A percentile compares a stretch with the other conserved stretches of the same genome.
Evolutionary conservation across 129 eudicot genomes (phyloP).

Genomic region (Scalesia atractyloides): DNA sequence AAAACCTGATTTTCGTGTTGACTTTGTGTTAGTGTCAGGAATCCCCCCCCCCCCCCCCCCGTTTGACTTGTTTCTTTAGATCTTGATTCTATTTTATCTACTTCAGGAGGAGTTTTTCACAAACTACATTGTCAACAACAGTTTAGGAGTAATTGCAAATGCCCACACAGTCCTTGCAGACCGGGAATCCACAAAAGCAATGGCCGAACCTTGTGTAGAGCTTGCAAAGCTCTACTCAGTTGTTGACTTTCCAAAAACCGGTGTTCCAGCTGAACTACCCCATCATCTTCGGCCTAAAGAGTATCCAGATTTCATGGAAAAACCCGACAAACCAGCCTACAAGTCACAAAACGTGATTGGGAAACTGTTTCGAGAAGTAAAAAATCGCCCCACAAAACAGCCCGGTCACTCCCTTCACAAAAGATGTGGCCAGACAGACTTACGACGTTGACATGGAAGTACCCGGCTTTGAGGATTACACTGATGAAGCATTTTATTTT

Average conservation of each 20-base stretch:
- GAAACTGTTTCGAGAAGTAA: conserved; percentile 73
- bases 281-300: conserved; percentile 52
- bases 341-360: conserved; percentile 60
- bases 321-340: conserved; percentile 70
- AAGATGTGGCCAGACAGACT: conserved; percentile 48
- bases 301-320: conserved; percentile 88
- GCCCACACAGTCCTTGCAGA: conserved; percentile 81
- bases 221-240: conserved; percentile 63
- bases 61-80: not conserved
- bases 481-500: conserved; percentile 56
- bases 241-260: conserved; percentile 83
- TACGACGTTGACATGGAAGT: conserved; percentile 72
- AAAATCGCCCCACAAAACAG: conserved; percentile 43
- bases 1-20: not conserved
- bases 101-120: conserved; percentile 74
- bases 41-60: not conserved
- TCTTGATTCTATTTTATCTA: conserved; percentile 9
- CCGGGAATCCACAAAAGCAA: conserved; percentile 45
- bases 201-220: conserved; percentile 53
- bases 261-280: conserved; percentile 77
- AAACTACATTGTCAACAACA: conserved; percentile 72
- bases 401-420: conserved; percentile 43
- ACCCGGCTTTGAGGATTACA: conserved; percentile 49
- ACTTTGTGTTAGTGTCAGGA: not conserved
- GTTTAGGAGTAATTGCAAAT: conserved; percentile 75